Conservation (phyloP, 1,284 basidiomycete genomes). For the Cystobasidiaceae sp. region DNA sequence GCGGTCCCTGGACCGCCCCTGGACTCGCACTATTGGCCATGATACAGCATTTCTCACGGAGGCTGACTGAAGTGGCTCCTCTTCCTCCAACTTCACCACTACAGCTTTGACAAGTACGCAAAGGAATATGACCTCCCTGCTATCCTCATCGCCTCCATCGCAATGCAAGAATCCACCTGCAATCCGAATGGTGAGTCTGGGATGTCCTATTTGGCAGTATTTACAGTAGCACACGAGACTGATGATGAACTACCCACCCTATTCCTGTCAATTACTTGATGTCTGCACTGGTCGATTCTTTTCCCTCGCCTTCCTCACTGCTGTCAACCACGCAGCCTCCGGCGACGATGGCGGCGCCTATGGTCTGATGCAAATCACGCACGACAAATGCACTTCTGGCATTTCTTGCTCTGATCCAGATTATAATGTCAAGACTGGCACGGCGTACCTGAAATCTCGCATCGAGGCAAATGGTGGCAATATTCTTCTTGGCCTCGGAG, state of each 20-base stretch:
- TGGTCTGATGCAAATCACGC: conserved; percentile 75
- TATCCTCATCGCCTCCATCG: conserved; percentile 74
- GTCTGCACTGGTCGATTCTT: neutral
- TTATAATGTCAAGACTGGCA: conserved; percentile 47
- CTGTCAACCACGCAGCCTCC: conserved; percentile 43
- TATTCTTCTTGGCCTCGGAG: conserved; percentile 58
- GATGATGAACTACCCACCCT: no score
- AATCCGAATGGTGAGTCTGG: conserved; percentile 52
- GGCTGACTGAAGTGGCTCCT: neutral
- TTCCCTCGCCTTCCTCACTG: neutral
- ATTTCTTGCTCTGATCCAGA: conserved; percentile 52
- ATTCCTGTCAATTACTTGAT: no score
- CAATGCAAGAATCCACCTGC: conserved; percentile 75
- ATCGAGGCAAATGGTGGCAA: conserved; percentile 57
- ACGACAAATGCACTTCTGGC: conserved; percentile 42
- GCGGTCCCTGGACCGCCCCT: no score
- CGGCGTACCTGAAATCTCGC: conserved; percentile 54
- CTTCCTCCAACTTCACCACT: neutral
- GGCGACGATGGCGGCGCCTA: conserved; percentile 70
- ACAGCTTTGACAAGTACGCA: conserved; percentile 60
- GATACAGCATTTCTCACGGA: no score
- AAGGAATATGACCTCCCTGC: conserved; percentile 51
- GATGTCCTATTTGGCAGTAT: neutral
- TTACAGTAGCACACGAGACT: neutral
- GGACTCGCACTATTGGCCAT: no score